Percentiles rank a stretch among this genome's conserved stretches.
Conservation (phyloP, 345 rosid species). For the Pistacia integerrima region DNA sequence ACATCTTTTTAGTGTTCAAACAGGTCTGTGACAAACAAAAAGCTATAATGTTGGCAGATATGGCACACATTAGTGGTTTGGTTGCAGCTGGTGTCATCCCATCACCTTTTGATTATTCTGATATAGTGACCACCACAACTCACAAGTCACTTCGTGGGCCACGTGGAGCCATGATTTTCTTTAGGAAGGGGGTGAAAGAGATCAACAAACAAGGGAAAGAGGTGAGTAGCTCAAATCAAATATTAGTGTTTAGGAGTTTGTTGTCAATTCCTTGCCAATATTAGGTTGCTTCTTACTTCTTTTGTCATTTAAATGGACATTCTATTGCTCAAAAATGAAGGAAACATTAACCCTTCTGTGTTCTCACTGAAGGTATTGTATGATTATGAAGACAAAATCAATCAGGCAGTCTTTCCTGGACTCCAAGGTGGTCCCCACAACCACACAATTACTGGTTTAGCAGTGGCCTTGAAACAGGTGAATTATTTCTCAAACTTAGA, state of each 20-base stretch:
- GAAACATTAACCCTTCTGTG: constrained; percentile 10
- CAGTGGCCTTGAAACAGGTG: constrained; percentile 95
- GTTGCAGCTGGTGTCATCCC: constrained; percentile 97
- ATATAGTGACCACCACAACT: constrained; percentile 96
- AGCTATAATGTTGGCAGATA: constrained; percentile 89
- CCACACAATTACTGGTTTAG: constrained; percentile 96
- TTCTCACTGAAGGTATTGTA: constrained; percentile 62
- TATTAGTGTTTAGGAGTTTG: neutral
- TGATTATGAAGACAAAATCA: constrained; percentile 95
- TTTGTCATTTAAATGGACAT: neutral
- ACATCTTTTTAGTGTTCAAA: constrained; percentile 13
- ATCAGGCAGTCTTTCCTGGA: constrained; percentile 98
- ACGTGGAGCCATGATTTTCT: constrained; percentile 99
- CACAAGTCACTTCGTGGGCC: constrained; percentile 99
- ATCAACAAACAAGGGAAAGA: constrained; percentile 92
- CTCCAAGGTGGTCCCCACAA: constrained; percentile 99
- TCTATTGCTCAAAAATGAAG: neutral
- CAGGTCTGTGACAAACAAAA: constrained; percentile 99
- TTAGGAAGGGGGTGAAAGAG: constrained; percentile 90
- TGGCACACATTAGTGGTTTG: constrained; percentile 98
- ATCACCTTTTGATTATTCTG: constrained; percentile 98
- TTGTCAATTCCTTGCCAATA: neutral
- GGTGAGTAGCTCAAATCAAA: constrained; percentile 41
- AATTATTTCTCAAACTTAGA: neutral
- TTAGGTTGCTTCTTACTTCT: neutral